Evolutionary conservation across 345 rosid genomes (phyloP).

Genomic region (Firmiana major): DNA sequence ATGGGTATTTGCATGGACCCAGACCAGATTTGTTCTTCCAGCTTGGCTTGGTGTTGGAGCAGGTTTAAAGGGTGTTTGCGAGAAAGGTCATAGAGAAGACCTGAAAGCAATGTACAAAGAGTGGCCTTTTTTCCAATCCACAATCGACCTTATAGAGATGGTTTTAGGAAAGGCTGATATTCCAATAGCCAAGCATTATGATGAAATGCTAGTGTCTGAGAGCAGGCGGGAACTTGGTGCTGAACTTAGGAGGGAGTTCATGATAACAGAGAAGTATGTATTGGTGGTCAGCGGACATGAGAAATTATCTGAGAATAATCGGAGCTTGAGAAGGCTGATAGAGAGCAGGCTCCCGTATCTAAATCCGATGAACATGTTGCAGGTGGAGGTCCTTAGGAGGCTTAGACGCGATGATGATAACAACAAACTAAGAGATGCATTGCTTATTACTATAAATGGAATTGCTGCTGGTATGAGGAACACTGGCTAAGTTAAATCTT

Average conservation of each 20-base stretch:
- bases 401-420: constrained; percentile 81
- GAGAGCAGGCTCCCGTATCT: constrained; percentile 91
- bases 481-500: constrained; percentile 43
- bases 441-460: constrained; percentile 89
- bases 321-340: constrained; percentile 81
- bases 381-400: constrained; percentile 87
- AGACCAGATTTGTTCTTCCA: constrained; percentile 95
- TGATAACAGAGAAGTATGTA: constrained; percentile 65
- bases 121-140: constrained; percentile 95
- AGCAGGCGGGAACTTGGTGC: constrained; percentile 71
- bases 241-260: constrained; percentile 60
- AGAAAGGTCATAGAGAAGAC: constrained; percentile 73
- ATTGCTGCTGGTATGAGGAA: constrained; percentile 98
- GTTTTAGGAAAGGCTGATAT: constrained; percentile 85
- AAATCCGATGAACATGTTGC: constrained; percentile 86
- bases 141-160: constrained; percentile 95
- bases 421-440: constrained; percentile 78
- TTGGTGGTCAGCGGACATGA: constrained; percentile 73
- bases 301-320: constrained; percentile 66
- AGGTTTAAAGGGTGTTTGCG: constrained; percentile 74
- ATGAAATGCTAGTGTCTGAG: constrained; percentile 76
- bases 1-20: constrained; percentile 98
- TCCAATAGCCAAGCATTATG: constrained; percentile 82
- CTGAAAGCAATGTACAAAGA: constrained; percentile 82
- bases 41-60: constrained; percentile 99